These are phyloP conservation scores for Ganoderma lucidum DNA, from an alignment of 1,284 basidiomycete species.

Conservation along the genomic window DNA sequence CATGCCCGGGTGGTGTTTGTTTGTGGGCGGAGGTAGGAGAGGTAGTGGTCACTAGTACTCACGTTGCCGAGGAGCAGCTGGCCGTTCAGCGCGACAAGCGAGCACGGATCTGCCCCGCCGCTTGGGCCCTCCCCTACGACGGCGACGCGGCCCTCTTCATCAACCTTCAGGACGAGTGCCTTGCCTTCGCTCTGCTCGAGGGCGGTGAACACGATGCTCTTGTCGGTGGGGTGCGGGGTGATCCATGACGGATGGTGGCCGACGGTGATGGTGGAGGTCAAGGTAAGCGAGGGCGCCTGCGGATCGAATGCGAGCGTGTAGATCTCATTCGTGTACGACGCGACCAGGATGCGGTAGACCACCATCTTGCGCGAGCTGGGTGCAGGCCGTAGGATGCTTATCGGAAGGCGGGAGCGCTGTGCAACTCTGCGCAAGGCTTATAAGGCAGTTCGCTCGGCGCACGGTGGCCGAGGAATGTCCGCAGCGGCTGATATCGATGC, in stretches of 20 bases:
- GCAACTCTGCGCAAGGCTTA: slow-evolving; percentile 29
- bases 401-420: slow-evolving; percentile 24
- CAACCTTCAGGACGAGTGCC: slow-evolving; percentile 60
- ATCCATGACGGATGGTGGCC: slow-evolving; percentile 79
- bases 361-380: slow-evolving; percentile 35
- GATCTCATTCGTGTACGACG: slow-evolving; percentile 69
- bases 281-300: slow-evolving; percentile 47
- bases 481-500: slow-evolving; percentile 33
- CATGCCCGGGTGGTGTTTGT: too few relatives aligned
- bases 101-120: slow-evolving; percentile 69
- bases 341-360: slow-evolving; percentile 61
- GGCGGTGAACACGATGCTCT: slow-evolving; percentile 57
- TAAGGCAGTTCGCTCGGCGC: slow-evolving; percentile 27
- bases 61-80: slow-evolving; percentile 75
- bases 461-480: slow-evolving; percentile 38
- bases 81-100: slow-evolving; percentile 55
- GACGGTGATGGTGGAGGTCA: slow-evolving; percentile 54
- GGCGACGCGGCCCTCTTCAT: slow-evolving; percentile 50
- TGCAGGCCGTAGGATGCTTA: slow-evolving; percentile 20
- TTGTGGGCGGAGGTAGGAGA: slow-evolving; percentile 1
- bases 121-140: slow-evolving; percentile 56
- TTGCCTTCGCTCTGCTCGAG: slow-evolving; percentile 70
- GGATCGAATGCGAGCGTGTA: slow-evolving; percentile 55
- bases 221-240: slow-evolving; percentile 61
- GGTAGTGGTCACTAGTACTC: slow-evolving; percentile 40